Base-by-base conservation (phyloP, 2,329 filamentous ascomycete genomes). In the Hypoxylon sp. region DNA sequence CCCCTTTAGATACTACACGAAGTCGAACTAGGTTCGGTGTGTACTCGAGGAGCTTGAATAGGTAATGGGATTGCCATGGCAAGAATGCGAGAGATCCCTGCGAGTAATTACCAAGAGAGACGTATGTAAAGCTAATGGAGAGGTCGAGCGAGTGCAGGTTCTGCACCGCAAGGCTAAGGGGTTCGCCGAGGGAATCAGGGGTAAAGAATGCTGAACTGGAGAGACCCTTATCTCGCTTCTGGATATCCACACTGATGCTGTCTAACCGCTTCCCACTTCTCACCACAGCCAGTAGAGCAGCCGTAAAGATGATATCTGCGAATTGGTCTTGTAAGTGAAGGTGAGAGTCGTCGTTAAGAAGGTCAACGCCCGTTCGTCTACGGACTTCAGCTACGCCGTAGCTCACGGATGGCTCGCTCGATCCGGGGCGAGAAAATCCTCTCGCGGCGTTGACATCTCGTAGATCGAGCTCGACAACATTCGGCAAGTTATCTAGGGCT, bases 121-220 rank as follows among this genome's bases (percentile, higher is more conserved):
- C 60, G n/a, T 74, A 70, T 8, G 64, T 70, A 42, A 76, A 75
- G 17, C 70, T 73, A 20, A 73, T 68, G 4, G 71, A 70, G 4
- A 76, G 64, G 13, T 76, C 69, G 13, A 76, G 59, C 20, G 68
- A 71, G 10, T 46, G 50, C 2, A 76, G 56, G 7, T 62, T 49
- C 10, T 62, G 65, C 5, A 76, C 49, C 3, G 58, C 58, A 10
- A 59, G 63, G 7, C 64, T 50, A 8, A 76, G 44, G 10, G 70
- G 56, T 30, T 51, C 53, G 13, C 61, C 22, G 17, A 74, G 54
- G 27, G 63, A 72, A 3, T 50, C 27, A 2, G 74, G 73, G n/a
- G 73, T 46, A 10, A 60, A 50, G 51, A 76, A 76, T 8, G 74
- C 73, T 11, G 71, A 72, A 35, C 73, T 76, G 2, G 74, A 76